Conservation (phyloP, 768 basidiomycete genomes). For the Candolleomyces eurysporus region DNA sequence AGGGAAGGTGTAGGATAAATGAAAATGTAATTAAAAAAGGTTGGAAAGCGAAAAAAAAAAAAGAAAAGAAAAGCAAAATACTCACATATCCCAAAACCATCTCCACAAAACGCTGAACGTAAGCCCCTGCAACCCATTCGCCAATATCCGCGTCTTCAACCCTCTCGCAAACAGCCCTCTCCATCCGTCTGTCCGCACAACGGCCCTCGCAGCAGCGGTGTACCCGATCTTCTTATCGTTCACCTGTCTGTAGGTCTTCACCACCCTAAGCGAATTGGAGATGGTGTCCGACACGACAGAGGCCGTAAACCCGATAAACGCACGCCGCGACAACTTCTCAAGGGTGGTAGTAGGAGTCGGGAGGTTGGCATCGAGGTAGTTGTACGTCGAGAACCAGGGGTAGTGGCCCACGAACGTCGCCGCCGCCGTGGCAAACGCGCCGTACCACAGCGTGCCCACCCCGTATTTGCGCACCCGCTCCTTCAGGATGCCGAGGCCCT, state of each 20-base stretch:
- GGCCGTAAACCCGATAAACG: conserved; percentile 88
- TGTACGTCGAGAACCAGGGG: conserved; percentile 90
- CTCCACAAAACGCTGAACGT: conserved; percentile 94
- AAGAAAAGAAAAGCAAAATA: conserved; percentile 10
- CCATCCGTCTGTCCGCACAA: conserved; percentile 76
- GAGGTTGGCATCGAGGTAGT: conserved; percentile 65
- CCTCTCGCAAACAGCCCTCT: conserved; percentile 84
- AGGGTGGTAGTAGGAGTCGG: conserved; percentile 52
- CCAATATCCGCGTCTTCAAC: conserved; percentile 81
- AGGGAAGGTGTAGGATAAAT: no score
- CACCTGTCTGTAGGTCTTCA: conserved; percentile 96
- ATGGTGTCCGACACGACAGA: conserved; percentile 83
- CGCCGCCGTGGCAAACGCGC: conserved; percentile 87
- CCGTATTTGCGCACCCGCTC: conserved; percentile 74
- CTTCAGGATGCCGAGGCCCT: conserved; percentile 63
- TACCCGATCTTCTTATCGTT: conserved; percentile 81
- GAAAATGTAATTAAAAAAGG: no score
- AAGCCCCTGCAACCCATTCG: conserved; percentile 89
- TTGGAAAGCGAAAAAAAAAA: no score
- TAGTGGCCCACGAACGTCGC: conserved; percentile 94
- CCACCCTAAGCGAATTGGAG: conserved; percentile 85
- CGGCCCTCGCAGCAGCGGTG: conserved; percentile 68
- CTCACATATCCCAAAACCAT: conserved; percentile 85
- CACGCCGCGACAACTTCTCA: conserved; percentile 71
- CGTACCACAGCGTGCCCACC: conserved; percentile 81